Evolutionary conservation across 306 rosid genomes (phyloP).

Genomic region (Cucurbita maxima): DNA sequence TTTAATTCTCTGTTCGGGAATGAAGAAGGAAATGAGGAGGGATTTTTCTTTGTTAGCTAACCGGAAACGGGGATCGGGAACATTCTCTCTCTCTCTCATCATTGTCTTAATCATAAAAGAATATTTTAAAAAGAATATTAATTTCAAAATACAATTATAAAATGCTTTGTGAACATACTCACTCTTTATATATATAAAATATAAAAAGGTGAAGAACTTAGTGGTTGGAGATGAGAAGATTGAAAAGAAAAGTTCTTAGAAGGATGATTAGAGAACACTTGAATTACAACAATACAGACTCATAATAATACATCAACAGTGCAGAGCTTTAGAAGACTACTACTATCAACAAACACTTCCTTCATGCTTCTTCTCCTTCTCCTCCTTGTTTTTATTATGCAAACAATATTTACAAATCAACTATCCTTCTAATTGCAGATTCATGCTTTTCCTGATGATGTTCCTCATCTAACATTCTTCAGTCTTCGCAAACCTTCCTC

Average conservation of each 20-base stretch:
- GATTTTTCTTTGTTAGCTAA: no score
- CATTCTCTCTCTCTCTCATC: no score
- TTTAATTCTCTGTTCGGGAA: no score
- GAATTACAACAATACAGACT: not conserved
- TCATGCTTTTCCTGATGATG: conserved; percentile 1
- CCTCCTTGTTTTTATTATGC: conserved; percentile 32
- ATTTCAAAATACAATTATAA: no score
- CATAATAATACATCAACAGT: not conserved
- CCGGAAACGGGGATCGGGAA: no score
- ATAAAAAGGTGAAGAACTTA: no score
- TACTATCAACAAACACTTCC: conserved; percentile 1
- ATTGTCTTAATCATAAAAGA: no score
- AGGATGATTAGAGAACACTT: not conserved
- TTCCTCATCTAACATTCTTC: conserved; percentile 55
- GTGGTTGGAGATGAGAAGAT: no score
- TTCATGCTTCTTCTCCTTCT: not conserved
- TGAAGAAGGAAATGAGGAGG: no score
- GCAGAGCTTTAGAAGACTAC: not conserved
- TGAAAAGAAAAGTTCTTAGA: not conserved
- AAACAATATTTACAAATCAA: conserved; percentile 53
- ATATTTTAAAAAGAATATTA: no score
- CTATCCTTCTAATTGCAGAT: conserved; percentile 8
- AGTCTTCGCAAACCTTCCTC: conserved; percentile 94
- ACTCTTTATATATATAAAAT: no score
- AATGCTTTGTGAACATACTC: no score